Evolutionary conservation across 768 basidiomycete species (phyloP).

Genomic region (Solioccasus polychromus): DNA sequence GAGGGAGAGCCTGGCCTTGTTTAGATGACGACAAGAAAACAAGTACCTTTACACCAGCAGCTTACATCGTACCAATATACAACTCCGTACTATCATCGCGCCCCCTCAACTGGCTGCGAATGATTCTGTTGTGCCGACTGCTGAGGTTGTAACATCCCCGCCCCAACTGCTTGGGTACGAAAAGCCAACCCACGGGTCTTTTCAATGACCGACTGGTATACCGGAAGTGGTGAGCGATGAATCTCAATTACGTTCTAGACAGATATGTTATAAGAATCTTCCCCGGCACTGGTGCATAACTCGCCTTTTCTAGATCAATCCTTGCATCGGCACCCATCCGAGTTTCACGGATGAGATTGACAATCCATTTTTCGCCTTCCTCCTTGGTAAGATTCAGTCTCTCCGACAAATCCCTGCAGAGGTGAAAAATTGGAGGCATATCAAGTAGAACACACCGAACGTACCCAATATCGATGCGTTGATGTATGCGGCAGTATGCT

Average conservation of each 20-base stretch:
- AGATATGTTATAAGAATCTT: slow-evolving; percentile 6
- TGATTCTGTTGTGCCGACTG: slow-evolving; percentile 30
- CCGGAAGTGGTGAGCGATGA: slow-evolving; percentile 81
- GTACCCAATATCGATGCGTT: slow-evolving; percentile 83
- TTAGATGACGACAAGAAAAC: not conserved
- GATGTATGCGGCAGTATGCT: slow-evolving; percentile 97
- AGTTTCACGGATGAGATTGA: slow-evolving; percentile 97
- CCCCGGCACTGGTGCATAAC: not conserved
- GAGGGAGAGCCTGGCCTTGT: not conserved
- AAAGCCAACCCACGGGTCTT: slow-evolving; percentile 91
- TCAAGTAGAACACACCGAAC: slow-evolving; percentile 16
- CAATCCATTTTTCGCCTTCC: slow-evolving; percentile 99
- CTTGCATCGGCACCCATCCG: slow-evolving; percentile 96
- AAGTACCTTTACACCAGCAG: slow-evolving; percentile 3
- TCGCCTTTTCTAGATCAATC: slow-evolving; percentile 93
- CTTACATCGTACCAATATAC: slow-evolving; percentile 9
- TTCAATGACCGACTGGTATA: slow-evolving; percentile 93
- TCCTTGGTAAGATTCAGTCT: slow-evolving; percentile 90
- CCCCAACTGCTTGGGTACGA: slow-evolving; percentile 86
- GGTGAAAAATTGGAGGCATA: not conserved
- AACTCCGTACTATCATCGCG: slow-evolving; percentile 19
- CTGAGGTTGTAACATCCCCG: slow-evolving; percentile 55
- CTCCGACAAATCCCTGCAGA: slow-evolving; percentile 79
- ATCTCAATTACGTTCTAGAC: slow-evolving; percentile 95
- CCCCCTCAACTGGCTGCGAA: slow-evolving; percentile 29